A percentile compares a stretch with the other conserved stretches of the same genome.
phyloP scores from a whole-genome alignment of 345 rosid species.

The Acer negundo region DNA sequence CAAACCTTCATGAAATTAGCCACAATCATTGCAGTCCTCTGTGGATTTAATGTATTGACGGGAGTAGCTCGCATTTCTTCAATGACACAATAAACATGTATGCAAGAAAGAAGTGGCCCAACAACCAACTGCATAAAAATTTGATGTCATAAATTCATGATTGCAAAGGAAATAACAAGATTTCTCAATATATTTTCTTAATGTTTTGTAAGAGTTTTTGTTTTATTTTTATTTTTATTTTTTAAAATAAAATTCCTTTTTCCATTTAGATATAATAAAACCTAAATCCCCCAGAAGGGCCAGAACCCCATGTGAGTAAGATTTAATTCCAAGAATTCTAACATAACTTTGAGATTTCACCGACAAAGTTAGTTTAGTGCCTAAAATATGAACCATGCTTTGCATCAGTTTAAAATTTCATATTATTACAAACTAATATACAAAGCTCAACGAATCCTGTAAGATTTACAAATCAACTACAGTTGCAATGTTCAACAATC shows the following conservation, averaged over 20 bases:
- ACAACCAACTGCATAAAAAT: slow-evolving; percentile 67
- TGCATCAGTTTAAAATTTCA: background rate
- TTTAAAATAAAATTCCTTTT: background rate
- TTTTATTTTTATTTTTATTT: background rate
- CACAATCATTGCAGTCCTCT: slow-evolving; percentile 81
- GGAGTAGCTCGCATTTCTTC: slow-evolving; percentile 93
- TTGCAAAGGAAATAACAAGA: background rate
- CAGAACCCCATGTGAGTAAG: background rate
- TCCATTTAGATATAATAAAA: background rate
- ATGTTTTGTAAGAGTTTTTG: background rate
- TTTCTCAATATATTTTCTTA: background rate
- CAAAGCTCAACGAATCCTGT: background rate
- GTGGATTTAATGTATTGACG: slow-evolving; percentile 88
- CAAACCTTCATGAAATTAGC: slow-evolving; percentile 82
- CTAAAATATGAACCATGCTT: background rate
- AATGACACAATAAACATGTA: slow-evolving; percentile 63
- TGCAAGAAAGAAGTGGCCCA: slow-evolving; percentile 72
- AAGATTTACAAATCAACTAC: background rate
- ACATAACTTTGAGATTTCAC: background rate
- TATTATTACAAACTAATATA: background rate
- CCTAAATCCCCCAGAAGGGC: background rate
- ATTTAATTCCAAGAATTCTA: background rate
- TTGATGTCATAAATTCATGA: slow-evolving; percentile 4
- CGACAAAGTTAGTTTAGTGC: background rate
- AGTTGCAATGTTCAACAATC: background rate